Conservation (phyloP, 768 basidiomycete genomes). For the Symmetrospora coprosmae region DNA sequence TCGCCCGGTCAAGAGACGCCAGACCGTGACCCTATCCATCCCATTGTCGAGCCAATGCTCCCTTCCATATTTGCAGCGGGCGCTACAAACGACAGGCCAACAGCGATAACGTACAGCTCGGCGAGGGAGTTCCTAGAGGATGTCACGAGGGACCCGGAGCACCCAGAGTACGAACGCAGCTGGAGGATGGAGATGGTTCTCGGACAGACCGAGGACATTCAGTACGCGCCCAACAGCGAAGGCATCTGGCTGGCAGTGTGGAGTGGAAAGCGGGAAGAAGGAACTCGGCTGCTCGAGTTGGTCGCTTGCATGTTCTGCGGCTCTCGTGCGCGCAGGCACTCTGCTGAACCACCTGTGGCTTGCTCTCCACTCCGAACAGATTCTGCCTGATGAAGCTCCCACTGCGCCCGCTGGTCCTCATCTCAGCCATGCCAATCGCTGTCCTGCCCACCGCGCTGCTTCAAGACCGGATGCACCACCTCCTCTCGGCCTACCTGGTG, state of each 20-base stretch:
- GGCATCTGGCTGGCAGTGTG: constrained; percentile 11
- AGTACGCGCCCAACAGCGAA: background rate
- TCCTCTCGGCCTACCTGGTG: background rate
- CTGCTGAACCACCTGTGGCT: background rate
- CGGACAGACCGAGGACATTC: constrained; percentile 4
- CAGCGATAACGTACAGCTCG: background rate
- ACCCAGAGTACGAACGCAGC: background rate
- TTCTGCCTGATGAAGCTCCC: constrained; percentile 19
- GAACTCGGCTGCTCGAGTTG: constrained; percentile 10
- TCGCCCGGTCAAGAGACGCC: constrained; percentile 1
- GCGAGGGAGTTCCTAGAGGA: background rate
- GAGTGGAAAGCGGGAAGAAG: background rate
- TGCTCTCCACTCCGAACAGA: background rate
- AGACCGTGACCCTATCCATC: constrained; percentile 14
- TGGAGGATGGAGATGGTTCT: constrained; percentile 20
- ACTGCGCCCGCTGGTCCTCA: constrained; percentile 4
- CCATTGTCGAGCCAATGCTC: constrained; percentile 1
- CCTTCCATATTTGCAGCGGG: background rate
- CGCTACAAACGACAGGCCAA: background rate
- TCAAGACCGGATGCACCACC: background rate
- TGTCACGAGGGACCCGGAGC: background rate
- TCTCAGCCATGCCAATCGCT: constrained; percentile 8
- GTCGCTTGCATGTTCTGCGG: background rate
- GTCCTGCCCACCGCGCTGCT: constrained; percentile 12
- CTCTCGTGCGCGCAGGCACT: no score